Percentiles rank a stretch among this genome's conserved stretches.
Evolutionary conservation across 2,329 filamentous ascomycete species (phyloP).

Genomic region (Alternaria novae-zelandiae): DNA sequence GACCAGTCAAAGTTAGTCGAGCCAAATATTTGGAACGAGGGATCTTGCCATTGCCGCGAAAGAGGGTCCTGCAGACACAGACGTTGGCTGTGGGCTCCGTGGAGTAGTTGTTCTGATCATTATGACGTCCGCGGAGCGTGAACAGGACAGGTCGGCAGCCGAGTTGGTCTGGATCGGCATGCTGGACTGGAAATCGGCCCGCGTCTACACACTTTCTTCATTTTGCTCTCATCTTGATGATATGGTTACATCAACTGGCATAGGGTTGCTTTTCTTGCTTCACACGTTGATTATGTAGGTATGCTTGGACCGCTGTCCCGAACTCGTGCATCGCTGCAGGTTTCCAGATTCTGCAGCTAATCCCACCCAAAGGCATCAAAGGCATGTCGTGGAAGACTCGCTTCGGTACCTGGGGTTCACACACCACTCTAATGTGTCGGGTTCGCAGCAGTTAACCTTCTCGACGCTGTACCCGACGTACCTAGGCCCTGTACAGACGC

Average conservation of each 20-base stretch:
- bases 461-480: background rate
- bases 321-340: background rate
- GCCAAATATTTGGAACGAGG: background rate
- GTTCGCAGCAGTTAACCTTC: background rate
- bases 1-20: background rate
- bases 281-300: background rate
- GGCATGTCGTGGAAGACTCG: background rate
- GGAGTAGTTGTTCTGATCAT: background rate
- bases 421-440: background rate
- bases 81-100: background rate
- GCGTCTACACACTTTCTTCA: background rate
- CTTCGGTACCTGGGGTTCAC: background rate
- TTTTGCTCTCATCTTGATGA: background rate
- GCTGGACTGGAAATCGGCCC: background rate
- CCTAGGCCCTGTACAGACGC: background rate
- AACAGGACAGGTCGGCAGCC: background rate
- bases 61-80: background rate
- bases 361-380: background rate
- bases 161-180: background rate
- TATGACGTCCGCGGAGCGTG: conserved; percentile 2
- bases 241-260: background rate
- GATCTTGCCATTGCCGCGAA: background rate
- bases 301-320: background rate
- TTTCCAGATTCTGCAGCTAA: background rate
- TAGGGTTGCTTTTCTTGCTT: background rate